phyloP scores from a whole-genome alignment of 2,329 filamentous ascomycete species.

The Mariannaea elegans region DNA sequence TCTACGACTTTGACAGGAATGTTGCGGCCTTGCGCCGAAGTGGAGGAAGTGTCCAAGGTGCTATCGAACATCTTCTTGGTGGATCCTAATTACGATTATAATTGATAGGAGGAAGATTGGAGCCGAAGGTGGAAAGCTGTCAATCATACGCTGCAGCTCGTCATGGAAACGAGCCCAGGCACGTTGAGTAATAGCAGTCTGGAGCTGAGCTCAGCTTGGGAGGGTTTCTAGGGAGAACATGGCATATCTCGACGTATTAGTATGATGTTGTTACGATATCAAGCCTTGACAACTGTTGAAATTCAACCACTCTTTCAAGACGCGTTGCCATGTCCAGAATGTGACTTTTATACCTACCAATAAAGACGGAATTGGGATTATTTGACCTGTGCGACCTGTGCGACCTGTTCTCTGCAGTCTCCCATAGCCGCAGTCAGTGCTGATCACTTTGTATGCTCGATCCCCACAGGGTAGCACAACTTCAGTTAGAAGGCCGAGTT shows the following conservation, averaged over 20 bases:
- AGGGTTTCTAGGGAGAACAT: conserved; percentile 18
- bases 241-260: conserved; percentile 27
- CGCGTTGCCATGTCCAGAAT: too few relatives aligned
- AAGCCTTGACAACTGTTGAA: conserved; percentile 25
- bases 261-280: conserved; percentile 38
- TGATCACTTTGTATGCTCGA: too few relatives aligned
- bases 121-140: neutral
- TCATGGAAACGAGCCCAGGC: conserved; percentile 21
- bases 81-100: conserved; percentile 11
- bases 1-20: conserved; percentile 95
- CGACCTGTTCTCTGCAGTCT: too few relatives aligned
- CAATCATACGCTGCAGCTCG: conserved; percentile 14
- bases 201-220: conserved; percentile 6
- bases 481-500: too few relatives aligned
- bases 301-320: conserved; percentile 6
- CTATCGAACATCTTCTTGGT: conserved; percentile 76
- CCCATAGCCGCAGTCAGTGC: too few relatives aligned
- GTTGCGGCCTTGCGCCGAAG: conserved; percentile 86
- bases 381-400: too few relatives aligned
- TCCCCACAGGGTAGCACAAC: too few relatives aligned
- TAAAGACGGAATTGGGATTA: too few relatives aligned
- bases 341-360: too few relatives aligned
- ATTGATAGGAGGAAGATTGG: neutral
- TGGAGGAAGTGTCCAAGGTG: conserved; percentile 94
- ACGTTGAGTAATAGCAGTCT: conserved; percentile 32